Percentiles rank a stretch among this genome's conserved stretches.
phyloP scores from a whole-genome alignment of 2,329 filamentous ascomycete species.

The Fragosphaeria purpurea region DNA sequence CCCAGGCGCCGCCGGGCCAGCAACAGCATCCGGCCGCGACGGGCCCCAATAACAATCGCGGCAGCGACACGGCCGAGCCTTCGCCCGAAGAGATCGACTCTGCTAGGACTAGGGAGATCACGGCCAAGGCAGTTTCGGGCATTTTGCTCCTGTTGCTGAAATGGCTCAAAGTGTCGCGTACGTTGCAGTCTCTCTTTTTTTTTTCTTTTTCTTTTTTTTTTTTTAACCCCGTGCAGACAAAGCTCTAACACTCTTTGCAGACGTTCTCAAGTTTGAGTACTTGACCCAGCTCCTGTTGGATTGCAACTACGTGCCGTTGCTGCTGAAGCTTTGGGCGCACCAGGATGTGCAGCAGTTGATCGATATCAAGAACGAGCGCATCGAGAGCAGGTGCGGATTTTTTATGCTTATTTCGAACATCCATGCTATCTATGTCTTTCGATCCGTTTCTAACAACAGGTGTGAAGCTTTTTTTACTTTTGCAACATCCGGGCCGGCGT shows the following conservation, averaged over 20 bases:
- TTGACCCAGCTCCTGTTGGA: slow-evolving; percentile 87
- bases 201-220: not conserved
- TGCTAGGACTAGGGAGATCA: slow-evolving; percentile 73
- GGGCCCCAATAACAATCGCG: slow-evolving; percentile 24
- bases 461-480: slow-evolving; percentile 73
- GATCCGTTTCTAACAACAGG: not conserved
- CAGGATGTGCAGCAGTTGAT: slow-evolving; percentile 89
- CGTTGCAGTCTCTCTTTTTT: slow-evolving; percentile 25
- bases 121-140: slow-evolving; percentile 83
- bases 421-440: not conserved
- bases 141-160: slow-evolving; percentile 81
- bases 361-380: slow-evolving; percentile 72
- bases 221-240: not conserved
- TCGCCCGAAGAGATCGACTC: slow-evolving; percentile 71
- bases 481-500: slow-evolving; percentile 55
- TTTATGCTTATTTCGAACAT: not conserved
- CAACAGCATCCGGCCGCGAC: slow-evolving; percentile 34
- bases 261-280: slow-evolving; percentile 93
- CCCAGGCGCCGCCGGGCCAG: slow-evolving; percentile 39
- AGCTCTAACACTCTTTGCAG: slow-evolving; percentile 30
- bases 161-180: slow-evolving; percentile 93
- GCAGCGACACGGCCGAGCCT: slow-evolving; percentile 29
- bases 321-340: slow-evolving; percentile 86
- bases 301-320: slow-evolving; percentile 86
- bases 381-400: slow-evolving; percentile 59